Evolutionary conservation across 345 rosid species (phyloP), one percentile per base, ranked within the genome.

Genomic region (Physaria fendleri): DNA sequence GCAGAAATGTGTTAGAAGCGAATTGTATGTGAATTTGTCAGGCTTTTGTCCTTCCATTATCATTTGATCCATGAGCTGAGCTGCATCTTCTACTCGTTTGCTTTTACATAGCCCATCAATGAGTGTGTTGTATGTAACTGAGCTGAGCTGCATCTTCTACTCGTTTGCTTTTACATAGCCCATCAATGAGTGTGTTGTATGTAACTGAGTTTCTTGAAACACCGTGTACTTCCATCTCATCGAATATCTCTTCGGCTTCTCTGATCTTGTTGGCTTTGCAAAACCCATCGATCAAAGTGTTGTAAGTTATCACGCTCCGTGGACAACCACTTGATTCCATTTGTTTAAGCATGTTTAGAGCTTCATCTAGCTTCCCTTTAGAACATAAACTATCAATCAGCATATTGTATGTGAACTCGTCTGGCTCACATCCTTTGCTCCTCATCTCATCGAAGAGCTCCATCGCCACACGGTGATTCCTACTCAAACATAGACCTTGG

Each of bases 21-120:
- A 88, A 69, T 80, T 88, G 71, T 88, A 84, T 0, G 98, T 85
- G 76, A 82, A 84, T 53, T 88, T 92, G 72, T 85, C 93, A 20
- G 91, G 93, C 54, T 84, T 80, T 60, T 82, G 71, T 33, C 93
- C 95, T 57, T 86, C 96, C 93, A 85, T 85, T 66, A 85, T 68
- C 96, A 92, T 88, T 71, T 81, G 98, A 71, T 84, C 93, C 87
- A 92, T 92, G 35, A 92, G 81, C 62, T 81, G 84, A 42, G 87
- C 81, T 2, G 96, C 95, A 22, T 85, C 96, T 47, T 85, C 84
- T 30, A 88, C 85, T 72, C 95, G 80, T 51, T 74, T 75, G 51
- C 62, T 73, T 71, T 83, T 86, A 76, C 84, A 85, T 28, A 88
- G 82, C 52, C 94, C 97, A 37, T 93, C 95, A 1, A 92, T 86